Conservation (phyloP, 495 filamentous ascomycete species). For the Emericellopsis terricola region DNA sequence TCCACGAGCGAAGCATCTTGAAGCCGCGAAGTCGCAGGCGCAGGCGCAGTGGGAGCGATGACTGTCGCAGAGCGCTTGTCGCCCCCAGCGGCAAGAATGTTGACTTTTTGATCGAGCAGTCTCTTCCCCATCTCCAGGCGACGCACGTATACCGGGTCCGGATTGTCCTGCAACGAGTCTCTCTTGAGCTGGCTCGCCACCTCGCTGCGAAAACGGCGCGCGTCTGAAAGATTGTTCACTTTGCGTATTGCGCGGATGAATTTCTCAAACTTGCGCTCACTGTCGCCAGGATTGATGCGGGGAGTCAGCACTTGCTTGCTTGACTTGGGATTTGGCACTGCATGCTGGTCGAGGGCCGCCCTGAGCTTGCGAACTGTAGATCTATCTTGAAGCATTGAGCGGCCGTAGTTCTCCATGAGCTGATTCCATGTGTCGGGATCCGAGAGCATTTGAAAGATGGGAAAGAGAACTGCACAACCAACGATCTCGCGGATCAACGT, state of each 20-base stretch:
- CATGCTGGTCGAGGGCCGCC: constrained; percentile 87
- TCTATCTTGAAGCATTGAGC: constrained; percentile 79
- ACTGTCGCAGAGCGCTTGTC: constrained; percentile 19
- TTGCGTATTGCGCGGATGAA: constrained; percentile 83
- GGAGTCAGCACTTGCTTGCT: constrained; percentile 45
- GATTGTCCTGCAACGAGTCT: constrained; percentile 57
- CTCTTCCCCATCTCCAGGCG: constrained; percentile 82
- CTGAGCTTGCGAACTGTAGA: constrained; percentile 89
- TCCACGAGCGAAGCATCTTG: constrained; percentile 62
- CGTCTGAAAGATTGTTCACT: constrained; percentile 85
- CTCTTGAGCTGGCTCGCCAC: constrained; percentile 83
- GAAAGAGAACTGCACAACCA: constrained; percentile 55
- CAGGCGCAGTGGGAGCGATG: constrained; percentile 11
- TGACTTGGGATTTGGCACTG: constrained; percentile 59
- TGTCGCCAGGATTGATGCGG: constrained; percentile 43
- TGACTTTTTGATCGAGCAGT: constrained; percentile 77
- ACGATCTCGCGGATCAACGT: constrained; percentile 75
- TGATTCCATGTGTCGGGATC: constrained; percentile 98
- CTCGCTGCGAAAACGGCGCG: constrained; percentile 76
- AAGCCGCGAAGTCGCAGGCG: constrained; percentile 32
- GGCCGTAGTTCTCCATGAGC: constrained; percentile 74
- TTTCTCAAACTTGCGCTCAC: constrained; percentile 81
- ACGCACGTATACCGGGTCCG: constrained; percentile 71
- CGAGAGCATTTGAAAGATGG: constrained; percentile 49
- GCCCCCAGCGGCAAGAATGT: constrained; percentile 55